Evolutionary conservation across 345 rosid species (phyloP), one percentile per base, ranked within the genome.

Genomic region (Camelina hispida): DNA sequence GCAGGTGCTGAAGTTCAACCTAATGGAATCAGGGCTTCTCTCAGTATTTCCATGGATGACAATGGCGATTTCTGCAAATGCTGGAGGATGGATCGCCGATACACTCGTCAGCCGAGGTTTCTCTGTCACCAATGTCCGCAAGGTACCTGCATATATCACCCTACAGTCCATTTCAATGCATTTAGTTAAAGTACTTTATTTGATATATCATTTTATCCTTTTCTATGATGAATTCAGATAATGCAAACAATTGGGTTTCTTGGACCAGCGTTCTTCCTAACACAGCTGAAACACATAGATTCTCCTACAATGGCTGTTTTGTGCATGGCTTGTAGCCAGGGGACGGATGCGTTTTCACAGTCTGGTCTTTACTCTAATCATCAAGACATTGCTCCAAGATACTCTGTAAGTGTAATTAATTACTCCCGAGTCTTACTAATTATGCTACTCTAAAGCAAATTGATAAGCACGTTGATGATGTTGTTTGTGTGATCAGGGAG

Each of bases 241-340:
- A 94, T 94, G 97, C 97, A 94, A 88, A 67, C 96, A 62, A 82
- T 91, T 75, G 98, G 98, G 76, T 94, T 94, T 85, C 90, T 94
- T 38, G 98, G 97, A 71, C 97, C 95, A 68, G 97, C 97, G 50
- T 94, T 94, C 87, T 94, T 91, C 71, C 82, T 94, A 66, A 94
- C 96, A 69, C 98, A 91, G 83, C 78, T 94, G 85, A 91, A 93
- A 87, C 96, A 94, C 77, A 68, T 94, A 47, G 65, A 94, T 75
- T 87, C 96, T 83, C 97, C 98, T 69, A 85, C 95, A 25, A 86
- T 91, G 95, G 79, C 79, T 0, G 82, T 79, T 58, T 63, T 79
- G 79, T 79, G 82, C 60, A 79, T 79, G 82, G 90, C 98, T 16
- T 93, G 98, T 80, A 88, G 98, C 79, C 97, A 93, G 89, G 97